Evolutionary conservation across 2,329 filamentous ascomycete species (phyloP).

Genomic region (Talaromyces rugulosus): DNA sequence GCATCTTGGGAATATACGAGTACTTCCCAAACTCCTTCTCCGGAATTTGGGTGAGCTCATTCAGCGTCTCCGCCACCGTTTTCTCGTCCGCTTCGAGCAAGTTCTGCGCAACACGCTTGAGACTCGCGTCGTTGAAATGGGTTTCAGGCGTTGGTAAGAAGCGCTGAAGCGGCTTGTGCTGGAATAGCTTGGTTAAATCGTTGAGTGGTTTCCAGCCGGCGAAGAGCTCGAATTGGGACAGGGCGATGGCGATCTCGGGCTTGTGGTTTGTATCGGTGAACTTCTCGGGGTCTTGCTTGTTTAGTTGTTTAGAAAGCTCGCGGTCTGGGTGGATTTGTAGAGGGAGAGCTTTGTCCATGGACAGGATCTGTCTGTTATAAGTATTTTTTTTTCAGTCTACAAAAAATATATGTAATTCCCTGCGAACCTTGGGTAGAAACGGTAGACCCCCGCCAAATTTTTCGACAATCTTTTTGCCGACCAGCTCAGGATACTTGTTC

Average conservation of each 20-base stretch:
- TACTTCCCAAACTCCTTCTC: slow-evolving; percentile 49
- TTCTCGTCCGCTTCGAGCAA: slow-evolving; percentile 52
- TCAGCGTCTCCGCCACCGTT: slow-evolving; percentile 51
- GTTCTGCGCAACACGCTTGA: slow-evolving; percentile 53
- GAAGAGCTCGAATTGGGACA: slow-evolving; percentile 70
- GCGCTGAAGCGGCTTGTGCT: slow-evolving; percentile 49
- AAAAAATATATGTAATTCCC: too few relatives aligned
- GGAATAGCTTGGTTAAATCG: slow-evolving; percentile 57
- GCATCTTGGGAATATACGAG: slow-evolving; percentile 59
- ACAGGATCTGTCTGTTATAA: slow-evolving; percentile 53
- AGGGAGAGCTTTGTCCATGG: slow-evolving; percentile 69
- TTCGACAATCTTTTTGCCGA: slow-evolving; percentile 59
- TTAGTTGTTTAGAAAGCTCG: slow-evolving; percentile 59
- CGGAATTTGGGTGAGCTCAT: slow-evolving; percentile 48
- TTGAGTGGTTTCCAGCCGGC: slow-evolving; percentile 66
- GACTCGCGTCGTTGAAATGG: slow-evolving; percentile 53
- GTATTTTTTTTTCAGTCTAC: background rate
- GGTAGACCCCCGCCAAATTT: slow-evolving; percentile 64
- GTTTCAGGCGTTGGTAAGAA: slow-evolving; percentile 48
- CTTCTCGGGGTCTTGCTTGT: slow-evolving; percentile 59
- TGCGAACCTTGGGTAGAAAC: slow-evolving; percentile 63
- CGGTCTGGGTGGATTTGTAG: slow-evolving; percentile 73
- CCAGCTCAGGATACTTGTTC: slow-evolving; percentile 58
- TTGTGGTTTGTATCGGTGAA: slow-evolving; percentile 75
- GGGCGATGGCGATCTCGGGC: slow-evolving; percentile 71